A percentile compares a stretch with the other conserved stretches of the same genome.
Conservation (phyloP, 2,329 filamentous ascomycete species). For the Arachnopeziza araneosa region DNA sequence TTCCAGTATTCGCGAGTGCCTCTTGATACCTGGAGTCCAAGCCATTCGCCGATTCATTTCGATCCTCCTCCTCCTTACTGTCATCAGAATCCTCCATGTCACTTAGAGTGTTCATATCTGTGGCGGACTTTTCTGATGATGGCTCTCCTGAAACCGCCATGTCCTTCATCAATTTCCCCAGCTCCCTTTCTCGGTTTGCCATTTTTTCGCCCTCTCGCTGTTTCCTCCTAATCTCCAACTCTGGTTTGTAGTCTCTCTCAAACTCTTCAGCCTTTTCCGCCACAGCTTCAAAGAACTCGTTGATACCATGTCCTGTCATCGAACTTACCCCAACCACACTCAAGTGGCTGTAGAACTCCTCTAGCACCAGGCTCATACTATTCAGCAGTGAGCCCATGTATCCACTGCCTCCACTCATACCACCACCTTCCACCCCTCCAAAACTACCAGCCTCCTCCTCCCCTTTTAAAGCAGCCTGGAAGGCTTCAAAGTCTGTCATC, state of each 20-base stretch:
- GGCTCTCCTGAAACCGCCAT: conserved; percentile 58
- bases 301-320: conserved; percentile 85
- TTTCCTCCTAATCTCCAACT: conserved; percentile 71
- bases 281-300: conserved; percentile 90
- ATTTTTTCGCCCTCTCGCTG: conserved; percentile 73
- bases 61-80: conserved; percentile 44
- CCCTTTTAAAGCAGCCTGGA: conserved; percentile 75
- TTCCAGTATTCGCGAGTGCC: conserved; percentile 54
- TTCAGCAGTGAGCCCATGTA: conserved; percentile 96
- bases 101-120: conserved; percentile 33
- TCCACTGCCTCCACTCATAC: conserved; percentile 67
- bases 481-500: conserved; percentile 99
- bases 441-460: conserved; percentile 77
- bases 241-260: conserved; percentile 82
- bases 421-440: conserved; percentile 62
- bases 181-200: conserved; percentile 67
- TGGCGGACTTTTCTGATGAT: conserved; percentile 28
- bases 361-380: conserved; percentile 95
- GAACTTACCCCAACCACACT: conserved; percentile 90
- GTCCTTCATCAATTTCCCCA: conserved; percentile 91
- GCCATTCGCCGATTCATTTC: conserved; percentile 47
- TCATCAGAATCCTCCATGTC: conserved; percentile 41
- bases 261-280: conserved; percentile 85
- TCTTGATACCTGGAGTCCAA: conserved; percentile 72
- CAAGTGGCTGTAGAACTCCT: conserved; percentile 94